Evolutionary conservation across 257 asterid genomes (phyloP).

Genomic region (Petunia secreta): DNA sequence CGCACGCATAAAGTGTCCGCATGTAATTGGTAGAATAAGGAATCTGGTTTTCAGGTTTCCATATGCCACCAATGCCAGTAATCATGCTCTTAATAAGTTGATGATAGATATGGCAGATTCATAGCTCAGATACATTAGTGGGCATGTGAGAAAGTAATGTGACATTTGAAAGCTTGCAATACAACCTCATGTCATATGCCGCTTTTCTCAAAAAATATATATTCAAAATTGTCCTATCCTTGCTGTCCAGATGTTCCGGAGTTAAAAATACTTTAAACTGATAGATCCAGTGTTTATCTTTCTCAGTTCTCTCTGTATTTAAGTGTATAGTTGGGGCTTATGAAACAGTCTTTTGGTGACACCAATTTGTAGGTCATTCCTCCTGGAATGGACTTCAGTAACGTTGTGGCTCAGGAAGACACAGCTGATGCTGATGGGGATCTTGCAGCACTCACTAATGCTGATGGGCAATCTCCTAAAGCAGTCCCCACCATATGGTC

Average conservation of each 20-base stretch:
- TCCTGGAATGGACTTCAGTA: constrained; percentile 93
- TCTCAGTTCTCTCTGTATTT: background rate
- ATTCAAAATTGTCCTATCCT: background rate
- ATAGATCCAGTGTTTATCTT: background rate
- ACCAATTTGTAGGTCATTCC: constrained; percentile 62
- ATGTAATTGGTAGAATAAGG: background rate
- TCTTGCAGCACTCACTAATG: constrained; percentile 48
- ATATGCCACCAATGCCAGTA: background rate
- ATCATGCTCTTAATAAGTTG: background rate
- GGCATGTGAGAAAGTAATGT: background rate
- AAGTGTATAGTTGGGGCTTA: background rate
- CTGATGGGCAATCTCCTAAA: constrained; percentile 72
- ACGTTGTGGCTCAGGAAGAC: constrained; percentile 71
- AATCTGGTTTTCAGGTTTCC: background rate
- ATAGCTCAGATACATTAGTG: background rate
- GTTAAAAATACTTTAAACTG: background rate
- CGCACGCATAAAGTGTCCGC: background rate
- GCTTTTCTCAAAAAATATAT: background rate
- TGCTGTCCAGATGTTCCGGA: background rate
- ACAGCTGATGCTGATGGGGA: constrained; percentile 62
- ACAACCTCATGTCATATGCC: background rate
- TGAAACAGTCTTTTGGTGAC: background rate
- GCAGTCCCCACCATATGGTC: constrained; percentile 75
- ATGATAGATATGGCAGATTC: background rate
- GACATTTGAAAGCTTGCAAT: background rate